Evolutionary conservation across 352 stramenopile species (phyloP).

Genomic region (Saprolegnia parasitica): DNA sequence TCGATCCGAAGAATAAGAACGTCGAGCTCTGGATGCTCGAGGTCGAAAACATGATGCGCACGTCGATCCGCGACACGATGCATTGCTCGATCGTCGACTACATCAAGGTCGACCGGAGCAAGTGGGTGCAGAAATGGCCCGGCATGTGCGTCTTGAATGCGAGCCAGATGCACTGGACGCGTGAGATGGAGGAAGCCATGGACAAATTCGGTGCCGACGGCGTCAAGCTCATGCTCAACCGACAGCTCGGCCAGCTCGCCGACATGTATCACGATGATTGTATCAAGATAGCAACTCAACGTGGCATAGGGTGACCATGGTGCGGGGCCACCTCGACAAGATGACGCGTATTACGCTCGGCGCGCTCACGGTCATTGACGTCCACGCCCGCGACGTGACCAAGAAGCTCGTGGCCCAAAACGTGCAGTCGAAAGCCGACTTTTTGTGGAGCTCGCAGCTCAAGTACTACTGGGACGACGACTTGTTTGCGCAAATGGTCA

Average conservation of each 20-base stretch:
- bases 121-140: conserved; percentile 93
- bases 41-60: conserved; percentile 92
- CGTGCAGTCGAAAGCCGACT: conserved; percentile 84
- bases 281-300: background rate
- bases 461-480: conserved; percentile 94
- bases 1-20: conserved; percentile 89
- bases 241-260: conserved; percentile 84
- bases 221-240: conserved; percentile 70
- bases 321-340: conserved; percentile 85
- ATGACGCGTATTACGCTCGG: conserved; percentile 85
- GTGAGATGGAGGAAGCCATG: conserved; percentile 86
- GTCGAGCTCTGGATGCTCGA: conserved; percentile 94
- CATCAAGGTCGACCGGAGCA: conserved; percentile 61
- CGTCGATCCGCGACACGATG: conserved; percentile 86
- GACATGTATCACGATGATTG: conserved; percentile 60
- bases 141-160: conserved; percentile 89
- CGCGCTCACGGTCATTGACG: conserved; percentile 92
- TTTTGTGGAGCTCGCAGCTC: conserved; percentile 80
- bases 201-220: conserved; percentile 65
- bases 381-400: conserved; percentile 94
- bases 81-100: conserved; percentile 86
- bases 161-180: conserved; percentile 92
- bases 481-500: conserved; percentile 86
- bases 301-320: conserved; percentile 60
- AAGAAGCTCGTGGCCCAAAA: conserved; percentile 87